These are phyloP conservation scores for Aspergillus unguis DNA, from an alignment of 2,329 filamentous ascomycete species.

Conservation along the genomic window DNA sequence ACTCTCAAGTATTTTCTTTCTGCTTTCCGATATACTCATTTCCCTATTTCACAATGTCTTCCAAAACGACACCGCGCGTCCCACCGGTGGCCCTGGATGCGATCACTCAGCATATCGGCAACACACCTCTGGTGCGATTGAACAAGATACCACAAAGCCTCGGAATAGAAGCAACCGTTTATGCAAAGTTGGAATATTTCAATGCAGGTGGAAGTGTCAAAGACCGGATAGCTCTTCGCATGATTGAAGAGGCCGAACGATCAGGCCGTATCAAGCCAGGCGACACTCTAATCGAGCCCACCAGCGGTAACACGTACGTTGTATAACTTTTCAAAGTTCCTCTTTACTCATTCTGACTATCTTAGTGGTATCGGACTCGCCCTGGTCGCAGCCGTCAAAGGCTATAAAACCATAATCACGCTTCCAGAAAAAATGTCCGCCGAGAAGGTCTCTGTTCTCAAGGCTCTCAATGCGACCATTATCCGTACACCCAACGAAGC, in stretches of 20 bases:
- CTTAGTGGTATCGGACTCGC: slow-evolving; percentile 80
- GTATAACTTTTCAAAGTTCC: neutral
- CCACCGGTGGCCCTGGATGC: slow-evolving; percentile 60
- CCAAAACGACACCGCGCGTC: slow-evolving; percentile 48
- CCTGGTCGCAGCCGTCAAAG: slow-evolving; percentile 90
- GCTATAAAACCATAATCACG: slow-evolving; percentile 98
- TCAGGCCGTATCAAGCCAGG: slow-evolving; percentile 92
- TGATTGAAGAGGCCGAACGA: slow-evolving; percentile 94
- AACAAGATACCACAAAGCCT: slow-evolving; percentile 90
- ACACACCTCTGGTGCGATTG: slow-evolving; percentile 89
- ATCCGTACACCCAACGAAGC: slow-evolving; percentile 96
- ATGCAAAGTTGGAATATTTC: slow-evolving; percentile 89
- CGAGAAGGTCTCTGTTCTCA: slow-evolving; percentile 93
- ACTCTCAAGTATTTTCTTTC: neutral
- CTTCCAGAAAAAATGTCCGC: slow-evolving; percentile 99
- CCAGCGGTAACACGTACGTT: slow-evolving; percentile 80
- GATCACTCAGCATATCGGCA: slow-evolving; percentile 85
- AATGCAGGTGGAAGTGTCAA: slow-evolving; percentile 93
- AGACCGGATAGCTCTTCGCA: slow-evolving; percentile 90
- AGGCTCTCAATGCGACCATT: slow-evolving; percentile 92
- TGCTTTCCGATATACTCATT: neutral
- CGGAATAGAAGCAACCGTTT: slow-evolving; percentile 83
- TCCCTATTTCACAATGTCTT: slow-evolving; percentile 40
- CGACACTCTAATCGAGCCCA: slow-evolving; percentile 96
- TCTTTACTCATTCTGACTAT: neutral